phyloP scores from a whole-genome alignment of 2,329 filamentous ascomycete species.

The Aspergillus caelatus region DNA sequence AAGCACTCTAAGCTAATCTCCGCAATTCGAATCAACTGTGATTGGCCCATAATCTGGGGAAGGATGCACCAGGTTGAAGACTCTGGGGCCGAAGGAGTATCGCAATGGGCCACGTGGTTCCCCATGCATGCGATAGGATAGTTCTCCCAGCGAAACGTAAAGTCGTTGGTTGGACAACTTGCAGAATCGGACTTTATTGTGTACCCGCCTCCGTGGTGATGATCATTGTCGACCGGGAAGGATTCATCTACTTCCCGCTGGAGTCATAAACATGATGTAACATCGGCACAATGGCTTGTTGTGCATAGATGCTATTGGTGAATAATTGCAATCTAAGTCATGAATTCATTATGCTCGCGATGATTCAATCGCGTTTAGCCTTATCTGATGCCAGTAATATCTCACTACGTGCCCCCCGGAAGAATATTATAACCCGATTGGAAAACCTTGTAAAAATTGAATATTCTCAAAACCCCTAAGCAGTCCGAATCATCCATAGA shows the following conservation, averaged over 20 bases:
- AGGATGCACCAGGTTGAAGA: fast-evolving
- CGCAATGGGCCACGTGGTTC: not conserved
- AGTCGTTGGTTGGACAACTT: not conserved
- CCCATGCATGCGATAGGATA: not conserved
- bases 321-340: too few relatives aligned
- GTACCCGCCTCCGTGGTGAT: not conserved
- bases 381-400: fast-evolving
- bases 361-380: too few relatives aligned
- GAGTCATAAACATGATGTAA: not conserved
- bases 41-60: not conserved
- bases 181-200: not conserved
- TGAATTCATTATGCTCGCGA: too few relatives aligned
- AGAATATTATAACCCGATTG: too few relatives aligned
- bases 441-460: too few relatives aligned
- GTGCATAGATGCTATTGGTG: not conserved
- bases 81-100: not conserved
- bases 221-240: not conserved
- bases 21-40: not conserved
- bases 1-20: not conserved
- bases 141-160: not conserved
- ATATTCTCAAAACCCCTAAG: too few relatives aligned
- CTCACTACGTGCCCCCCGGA: too few relatives aligned
- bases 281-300: not conserved
- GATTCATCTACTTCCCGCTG: not conserved
- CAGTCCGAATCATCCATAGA: too few relatives aligned